Conservation (phyloP, 257 asterid genomes). For the Leonotis leonurus region DNA sequence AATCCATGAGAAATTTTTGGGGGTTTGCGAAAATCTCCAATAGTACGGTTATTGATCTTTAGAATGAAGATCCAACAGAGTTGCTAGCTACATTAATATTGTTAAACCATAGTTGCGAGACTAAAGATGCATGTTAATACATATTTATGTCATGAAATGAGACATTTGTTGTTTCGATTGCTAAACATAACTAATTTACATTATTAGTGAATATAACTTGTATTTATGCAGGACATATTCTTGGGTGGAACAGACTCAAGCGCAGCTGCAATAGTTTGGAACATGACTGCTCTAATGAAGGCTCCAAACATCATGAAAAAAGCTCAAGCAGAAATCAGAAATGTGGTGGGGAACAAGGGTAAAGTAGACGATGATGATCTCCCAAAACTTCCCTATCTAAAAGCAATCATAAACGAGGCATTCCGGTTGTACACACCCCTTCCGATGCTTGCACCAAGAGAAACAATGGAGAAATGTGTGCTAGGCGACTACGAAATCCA, state of each 20-base stretch:
- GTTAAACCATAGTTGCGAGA: too few relatives aligned
- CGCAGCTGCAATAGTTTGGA: neutral
- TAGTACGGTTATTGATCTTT: too few relatives aligned
- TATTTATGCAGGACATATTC: neutral
- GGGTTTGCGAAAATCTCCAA: too few relatives aligned
- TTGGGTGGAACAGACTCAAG: slow-evolving; percentile 1
- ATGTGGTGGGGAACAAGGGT: neutral
- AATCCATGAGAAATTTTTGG: too few relatives aligned
- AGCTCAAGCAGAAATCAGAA: neutral
- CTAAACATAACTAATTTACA: too few relatives aligned
- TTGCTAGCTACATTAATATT: too few relatives aligned
- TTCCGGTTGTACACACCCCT: neutral
- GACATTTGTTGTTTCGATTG: too few relatives aligned
- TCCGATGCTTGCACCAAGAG: neutral
- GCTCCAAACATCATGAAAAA: slow-evolving; percentile 7
- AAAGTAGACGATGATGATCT: neutral
- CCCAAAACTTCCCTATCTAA: neutral
- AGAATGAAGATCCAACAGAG: too few relatives aligned
- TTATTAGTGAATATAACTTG: neutral
- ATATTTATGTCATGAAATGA: too few relatives aligned
- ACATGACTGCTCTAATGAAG: neutral
- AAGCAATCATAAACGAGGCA: neutral
- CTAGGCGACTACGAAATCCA: neutral
- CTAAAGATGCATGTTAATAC: too few relatives aligned
- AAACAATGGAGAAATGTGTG: neutral